Evolutionary conservation across 2,329 filamentous ascomycete species (phyloP).

Genomic region (Stemphylium vesicarium): DNA sequence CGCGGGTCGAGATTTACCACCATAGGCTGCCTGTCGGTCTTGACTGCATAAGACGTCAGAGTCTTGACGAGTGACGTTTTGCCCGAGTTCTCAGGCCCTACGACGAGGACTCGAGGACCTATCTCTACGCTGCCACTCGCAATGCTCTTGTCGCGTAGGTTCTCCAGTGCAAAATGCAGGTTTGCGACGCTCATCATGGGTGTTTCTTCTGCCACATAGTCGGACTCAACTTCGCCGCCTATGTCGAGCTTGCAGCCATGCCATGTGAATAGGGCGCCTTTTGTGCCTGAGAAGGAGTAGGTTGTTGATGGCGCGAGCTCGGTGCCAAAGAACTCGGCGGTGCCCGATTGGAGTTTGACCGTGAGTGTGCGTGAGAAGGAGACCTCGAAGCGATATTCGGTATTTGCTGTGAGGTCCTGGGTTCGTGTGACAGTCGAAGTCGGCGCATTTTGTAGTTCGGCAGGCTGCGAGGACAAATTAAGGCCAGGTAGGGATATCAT

Average conservation of each 20-base stretch:
- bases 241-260: constrained; percentile 87
- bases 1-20: constrained; percentile 84
- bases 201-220: constrained; percentile 78
- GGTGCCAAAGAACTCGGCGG: constrained; percentile 92
- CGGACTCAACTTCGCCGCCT: constrained; percentile 69
- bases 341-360: constrained; percentile 74
- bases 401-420: constrained; percentile 53
- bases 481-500: constrained; percentile 56
- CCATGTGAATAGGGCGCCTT: constrained; percentile 91
- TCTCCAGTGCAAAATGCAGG: constrained; percentile 84
- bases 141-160: constrained; percentile 68
- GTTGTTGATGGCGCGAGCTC: constrained; percentile 82
- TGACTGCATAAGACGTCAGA: constrained; percentile 78
- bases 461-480: constrained; percentile 47
- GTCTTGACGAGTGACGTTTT: constrained; percentile 84
- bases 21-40: constrained; percentile 74
- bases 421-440: constrained; percentile 38
- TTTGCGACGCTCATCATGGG: constrained; percentile 83
- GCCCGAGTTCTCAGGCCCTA: constrained; percentile 78
- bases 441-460: constrained; percentile 31
- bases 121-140: constrained; percentile 45
- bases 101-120: constrained; percentile 83
- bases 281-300: constrained; percentile 81
- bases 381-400: constrained; percentile 55
- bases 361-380: constrained; percentile 42